Percentiles rank a stretch among this genome's conserved stretches.
Evolutionary conservation across 2,329 filamentous ascomycete genomes (phyloP).

Genomic region (Rhexocercosporidium sp.): DNA sequence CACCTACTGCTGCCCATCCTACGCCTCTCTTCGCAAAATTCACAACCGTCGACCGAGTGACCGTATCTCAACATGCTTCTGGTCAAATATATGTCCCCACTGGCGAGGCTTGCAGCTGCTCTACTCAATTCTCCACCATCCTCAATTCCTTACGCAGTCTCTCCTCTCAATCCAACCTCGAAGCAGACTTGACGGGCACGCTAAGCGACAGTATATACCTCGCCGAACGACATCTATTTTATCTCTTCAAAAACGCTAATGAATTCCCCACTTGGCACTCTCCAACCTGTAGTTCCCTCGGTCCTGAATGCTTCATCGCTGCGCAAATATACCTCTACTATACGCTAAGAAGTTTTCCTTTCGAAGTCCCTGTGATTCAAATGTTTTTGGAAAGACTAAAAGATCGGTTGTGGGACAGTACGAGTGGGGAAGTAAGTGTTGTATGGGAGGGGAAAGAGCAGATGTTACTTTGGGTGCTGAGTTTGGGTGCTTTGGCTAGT

Average conservation of each 20-base stretch:
- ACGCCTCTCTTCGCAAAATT: background rate
- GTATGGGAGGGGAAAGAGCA: slow-evolving; percentile 1
- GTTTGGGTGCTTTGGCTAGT: background rate
- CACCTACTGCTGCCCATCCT: background rate
- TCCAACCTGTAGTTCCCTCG: slow-evolving; percentile 2
- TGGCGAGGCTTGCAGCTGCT: background rate
- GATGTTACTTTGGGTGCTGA: slow-evolving; percentile 1
- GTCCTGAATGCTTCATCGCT: slow-evolving; percentile 6
- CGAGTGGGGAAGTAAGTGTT: background rate
- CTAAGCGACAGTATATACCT: slow-evolving; percentile 13
- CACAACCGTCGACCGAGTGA: background rate
- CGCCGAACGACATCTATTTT: slow-evolving; percentile 6
- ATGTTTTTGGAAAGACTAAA: slow-evolving; percentile 1
- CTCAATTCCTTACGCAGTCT: background rate
- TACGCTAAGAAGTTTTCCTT: slow-evolving; percentile 5
- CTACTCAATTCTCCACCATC: background rate
- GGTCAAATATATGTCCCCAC: background rate
- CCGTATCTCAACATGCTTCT: no score
- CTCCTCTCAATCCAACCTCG: background rate
- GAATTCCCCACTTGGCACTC: slow-evolving; percentile 1
- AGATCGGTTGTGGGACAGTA: background rate
- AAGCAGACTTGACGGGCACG: background rate
- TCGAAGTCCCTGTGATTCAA: slow-evolving; percentile 10
- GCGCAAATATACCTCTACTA: slow-evolving; percentile 15
- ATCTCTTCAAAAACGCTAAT: background rate